Evolutionary conservation across 768 basidiomycete species (phyloP).

Genomic region (Psilocybe azurescens): DNA sequence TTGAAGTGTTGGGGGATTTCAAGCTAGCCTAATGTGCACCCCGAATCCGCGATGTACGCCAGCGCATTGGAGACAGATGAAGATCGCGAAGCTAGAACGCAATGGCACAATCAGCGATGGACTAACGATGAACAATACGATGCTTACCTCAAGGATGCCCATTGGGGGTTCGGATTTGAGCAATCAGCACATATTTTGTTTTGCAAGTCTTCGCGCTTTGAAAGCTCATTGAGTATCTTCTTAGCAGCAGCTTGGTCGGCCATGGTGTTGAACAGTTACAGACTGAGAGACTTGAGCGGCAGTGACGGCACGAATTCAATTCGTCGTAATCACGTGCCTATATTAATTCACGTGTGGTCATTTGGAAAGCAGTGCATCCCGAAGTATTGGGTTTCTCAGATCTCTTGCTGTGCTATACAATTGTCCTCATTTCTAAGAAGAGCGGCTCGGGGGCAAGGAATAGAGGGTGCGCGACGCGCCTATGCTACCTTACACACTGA

Average conservation of each 20-base stretch:
- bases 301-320: neutral
- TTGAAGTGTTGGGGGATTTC: constrained; percentile 18
- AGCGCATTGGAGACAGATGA: constrained; percentile 91
- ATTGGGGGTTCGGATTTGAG: constrained; percentile 90
- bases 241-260: constrained; percentile 70
- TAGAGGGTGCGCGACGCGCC: neutral
- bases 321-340: neutral
- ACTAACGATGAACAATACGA: constrained; percentile 6
- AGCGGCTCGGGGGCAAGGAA: neutral
- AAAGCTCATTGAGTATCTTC: constrained; percentile 76
- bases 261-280: constrained; percentile 33
- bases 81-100: constrained; percentile 72
- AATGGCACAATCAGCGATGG: constrained; percentile 15
- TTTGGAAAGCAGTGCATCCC: constrained; percentile 6
- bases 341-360: constrained; percentile 9
- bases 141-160: constrained; percentile 82
- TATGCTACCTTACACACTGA: no score
- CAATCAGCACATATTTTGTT: constrained; percentile 89
- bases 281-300: neutral
- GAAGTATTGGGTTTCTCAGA: constrained; percentile 12
- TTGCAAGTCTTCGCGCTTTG: constrained; percentile 68
- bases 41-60: constrained; percentile 90
- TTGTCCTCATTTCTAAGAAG: neutral
- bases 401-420: neutral
- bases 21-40: constrained; percentile 81